Evolutionary conservation across 345 rosid genomes (phyloP), one percentile per base, ranked within the genome.

Genomic region (Linum trigynum): DNA sequence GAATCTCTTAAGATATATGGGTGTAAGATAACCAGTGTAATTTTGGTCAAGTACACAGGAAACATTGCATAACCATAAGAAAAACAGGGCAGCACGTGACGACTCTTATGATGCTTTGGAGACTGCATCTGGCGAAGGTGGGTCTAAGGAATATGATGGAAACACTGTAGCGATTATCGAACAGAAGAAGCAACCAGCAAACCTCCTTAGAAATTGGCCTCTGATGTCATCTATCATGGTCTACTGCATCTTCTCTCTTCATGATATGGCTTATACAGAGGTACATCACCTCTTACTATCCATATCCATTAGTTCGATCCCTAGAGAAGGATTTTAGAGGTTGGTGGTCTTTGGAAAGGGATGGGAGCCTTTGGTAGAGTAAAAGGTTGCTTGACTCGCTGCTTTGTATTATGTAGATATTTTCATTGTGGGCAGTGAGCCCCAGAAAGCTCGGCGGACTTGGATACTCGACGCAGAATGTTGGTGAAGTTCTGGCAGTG

Each of bases 351-450:
- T 14, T 5, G 51, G 12, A 14, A 45, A 23, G 32, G 32, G 0
- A 23, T 23, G 32, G 32, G 32, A 23, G 32, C 32, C 0, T 23
- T 1, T 23, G 32, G 32, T 23, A 23, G 32, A 23, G 32, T 23
- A 23, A 23, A 23, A 23, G 32, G 32, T 23, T 23, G 32, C 32
- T 23, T 23, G 32, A 23, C 32, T 1, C 32, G 32, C 32, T 43
- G 83, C 79, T 81, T 83, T 79, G 74, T 1, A 14, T 39, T 59
- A 55, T 62, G 48, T 75, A 83, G 86, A 78, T 83, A 42, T 83
- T 83, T 65, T 83, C 84, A 41, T 62, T 83, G 39, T 83, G 86
- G 86, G 81, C 86, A 43, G 75, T 80, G 62, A 83, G 84, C 69
- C 82, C 86, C 14, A 64, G 74, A 38, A 76, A 68, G 72, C 68